Base-by-base conservation (phyloP, 768 basidiomycete species). In the Hemileccinum rubropunctum region DNA sequence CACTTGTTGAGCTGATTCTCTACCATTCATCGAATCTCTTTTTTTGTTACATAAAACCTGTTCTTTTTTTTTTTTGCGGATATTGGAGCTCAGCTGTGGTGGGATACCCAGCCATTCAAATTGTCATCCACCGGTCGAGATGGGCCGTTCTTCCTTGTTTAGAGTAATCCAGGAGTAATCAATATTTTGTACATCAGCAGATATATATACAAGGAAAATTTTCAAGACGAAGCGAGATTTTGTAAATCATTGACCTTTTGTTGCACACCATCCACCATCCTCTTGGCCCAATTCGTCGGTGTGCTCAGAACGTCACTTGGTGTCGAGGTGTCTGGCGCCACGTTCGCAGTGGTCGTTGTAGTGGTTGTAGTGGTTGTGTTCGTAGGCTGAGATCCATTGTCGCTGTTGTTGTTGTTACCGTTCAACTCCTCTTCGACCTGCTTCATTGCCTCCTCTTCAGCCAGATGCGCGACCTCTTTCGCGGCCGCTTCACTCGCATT, bases 211-310 rank as follows among this genome's bases (percentile, higher is more conserved):
- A 17, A 36, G 15, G 6, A n/a, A 17, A 17, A 36, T 3, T 2
- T 53, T 26, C 28, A 30, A 3, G 28, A 41, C 20, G 42, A 42
- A 28, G 13, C 17, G 21, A 54, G 18, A 32, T 6, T 35, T 27
- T 52, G 54, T 30, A 56, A 51, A 33, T 6, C 20, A 34, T 57
- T 55, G 23, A 51, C 20, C 33, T 50, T 57, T 30, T 61, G 58
- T 32, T 61, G 51, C 12, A 42, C 55, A 5, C 4, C 41, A 6
- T 42, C 40, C 44, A 33, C 38, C 48, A 60, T 54, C 23, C 41
- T 43, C 42, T 54, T 57, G n/a, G 51, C 59, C 58, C 58, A 60
- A 28, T 21, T 60, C 11, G 50, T 56, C 12, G 58, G 34, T 3
- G 33, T 30, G 35, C 18, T 43, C 13, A 53, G n/a, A 0, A 14